Percentiles rank a stretch among this genome's conserved stretches.
Evolutionary conservation across 2,329 filamentous ascomycete species (phyloP).

Genomic region (Purpureocillium takamizusanense): DNA sequence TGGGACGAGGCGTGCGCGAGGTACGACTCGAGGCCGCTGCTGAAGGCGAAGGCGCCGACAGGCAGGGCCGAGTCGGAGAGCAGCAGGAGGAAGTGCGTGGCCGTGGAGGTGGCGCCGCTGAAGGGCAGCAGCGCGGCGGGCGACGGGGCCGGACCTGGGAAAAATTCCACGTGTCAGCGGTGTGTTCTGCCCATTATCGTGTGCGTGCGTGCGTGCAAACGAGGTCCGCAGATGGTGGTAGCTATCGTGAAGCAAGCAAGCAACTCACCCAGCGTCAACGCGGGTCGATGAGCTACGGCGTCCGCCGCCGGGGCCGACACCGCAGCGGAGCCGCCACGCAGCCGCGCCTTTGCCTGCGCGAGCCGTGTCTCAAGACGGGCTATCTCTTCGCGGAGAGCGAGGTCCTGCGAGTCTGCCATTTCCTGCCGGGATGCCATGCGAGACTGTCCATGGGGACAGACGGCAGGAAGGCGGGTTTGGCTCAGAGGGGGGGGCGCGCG

Average conservation of each 20-base stretch:
- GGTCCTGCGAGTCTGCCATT: conserved; percentile 11
- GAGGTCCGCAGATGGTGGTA: background rate
- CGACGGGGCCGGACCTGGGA: no score
- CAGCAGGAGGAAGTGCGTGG: conserved; percentile 60
- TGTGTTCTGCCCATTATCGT: no score
- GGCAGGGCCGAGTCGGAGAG: conserved; percentile 76
- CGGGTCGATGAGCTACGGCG: background rate
- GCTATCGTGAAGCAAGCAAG: background rate
- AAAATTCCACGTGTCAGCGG: no score
- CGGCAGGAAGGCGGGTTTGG: background rate
- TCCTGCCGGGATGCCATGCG: conserved; percentile 14
- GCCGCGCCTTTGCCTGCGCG: conserved; percentile 31
- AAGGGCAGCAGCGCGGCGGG: no score
- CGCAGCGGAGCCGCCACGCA: conserved; percentile 17
- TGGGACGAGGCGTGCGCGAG: conserved; percentile 48
- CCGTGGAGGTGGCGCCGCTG: no score
- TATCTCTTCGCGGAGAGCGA: conserved; percentile 47
- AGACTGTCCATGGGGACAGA: background rate
- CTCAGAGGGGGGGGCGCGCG: no score
- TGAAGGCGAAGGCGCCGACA: conserved; percentile 81
- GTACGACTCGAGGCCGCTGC: conserved; percentile 73
- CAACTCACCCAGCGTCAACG: background rate
- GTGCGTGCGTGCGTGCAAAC: no score
- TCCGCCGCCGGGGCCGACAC: background rate
- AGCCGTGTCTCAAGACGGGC: conserved; percentile 46